Base-by-base conservation (phyloP, 345 rosid species). In the Citrus sinensis region DNA sequence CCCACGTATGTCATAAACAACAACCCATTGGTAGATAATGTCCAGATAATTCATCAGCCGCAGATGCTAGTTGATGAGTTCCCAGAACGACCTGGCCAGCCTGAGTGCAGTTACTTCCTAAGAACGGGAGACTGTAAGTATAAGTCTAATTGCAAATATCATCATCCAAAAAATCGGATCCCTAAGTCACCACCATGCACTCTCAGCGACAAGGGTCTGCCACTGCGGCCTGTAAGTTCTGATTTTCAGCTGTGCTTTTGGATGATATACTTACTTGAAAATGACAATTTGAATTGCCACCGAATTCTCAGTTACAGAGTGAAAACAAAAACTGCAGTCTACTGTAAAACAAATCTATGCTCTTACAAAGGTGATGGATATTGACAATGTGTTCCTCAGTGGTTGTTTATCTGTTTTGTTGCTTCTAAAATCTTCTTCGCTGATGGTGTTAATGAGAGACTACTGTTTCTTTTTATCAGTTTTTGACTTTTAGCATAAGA, bases 111-210 rank as follows among this genome's bases (percentile, higher is more conserved):
- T 79, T 94, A 84, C 80, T 96, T 83, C 75, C 56, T 94, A 51
- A 92, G 88, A 90, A 92, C 92, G 30, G 99, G 99, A 75, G 98
- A 92, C 63, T 94, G 99, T 67, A 96, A 92, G 87, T 96, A 86
- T 75, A 96, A 82, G 79, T 88, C 88, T 80, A 91, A 71, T 75
- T 96, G 98, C 98, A 96, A 87, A 83, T 96, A 81, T 87, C 89
- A 94, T 80, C 99, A 96, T 86, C 98, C 98, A 27, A 94, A 89
- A 87, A 85, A 79, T 76, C 87, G 87, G 27, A 56, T 76, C 71
- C 63, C 86, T 9, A 91, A 87, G 79, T 80, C 87, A 60, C 78
- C 90, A 68, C 86, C 93, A 34, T 87, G 83, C 46, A 62, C 86
- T 70, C 87, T 94, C 67, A 96, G 91, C 72, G 94, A 92, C 87